Conservation (phyloP, 352 stramenopile genomes). For the Pythium myriotylum region DNA sequence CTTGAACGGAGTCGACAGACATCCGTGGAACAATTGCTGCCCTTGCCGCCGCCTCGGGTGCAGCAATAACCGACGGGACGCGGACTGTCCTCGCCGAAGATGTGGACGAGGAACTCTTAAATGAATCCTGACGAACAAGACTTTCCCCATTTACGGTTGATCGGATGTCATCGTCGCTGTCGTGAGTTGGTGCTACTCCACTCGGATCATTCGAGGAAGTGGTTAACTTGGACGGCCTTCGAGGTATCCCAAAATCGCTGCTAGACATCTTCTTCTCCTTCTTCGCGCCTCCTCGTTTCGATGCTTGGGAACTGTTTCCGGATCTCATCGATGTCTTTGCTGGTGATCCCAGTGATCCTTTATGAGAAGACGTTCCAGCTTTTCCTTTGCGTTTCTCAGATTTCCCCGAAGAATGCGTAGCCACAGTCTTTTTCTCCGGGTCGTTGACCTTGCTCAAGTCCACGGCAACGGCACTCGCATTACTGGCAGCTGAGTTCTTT, state of each 20-base stretch:
- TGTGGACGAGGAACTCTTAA: slow-evolving; percentile 15
- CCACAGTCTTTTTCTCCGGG: no score
- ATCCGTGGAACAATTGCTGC: no score
- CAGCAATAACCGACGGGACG: background rate
- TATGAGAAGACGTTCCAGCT: no score
- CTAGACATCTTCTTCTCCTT: slow-evolving; percentile 10
- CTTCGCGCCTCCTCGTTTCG: background rate
- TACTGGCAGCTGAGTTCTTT: no score
- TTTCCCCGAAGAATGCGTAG: no score
- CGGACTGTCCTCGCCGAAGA: slow-evolving; percentile 4
- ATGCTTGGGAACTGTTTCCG: background rate
- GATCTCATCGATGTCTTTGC: background rate
- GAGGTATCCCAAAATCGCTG: background rate
- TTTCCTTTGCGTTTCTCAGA: no score
- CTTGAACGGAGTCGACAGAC: no score
- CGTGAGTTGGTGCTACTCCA: background rate
- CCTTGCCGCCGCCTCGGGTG: no score
- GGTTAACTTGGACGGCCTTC: slow-evolving; percentile 20
- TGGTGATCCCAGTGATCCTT: no score
- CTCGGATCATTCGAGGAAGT: slow-evolving; percentile 16
- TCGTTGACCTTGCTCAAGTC: no score
- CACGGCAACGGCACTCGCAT: no score
- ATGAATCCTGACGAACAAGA: slow-evolving; percentile 9
- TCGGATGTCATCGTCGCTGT: background rate
- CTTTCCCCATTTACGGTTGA: background rate